phyloP scores from a whole-genome alignment of 1,139 yeast species.

The Sugiyamaella xylanicola region DNA sequence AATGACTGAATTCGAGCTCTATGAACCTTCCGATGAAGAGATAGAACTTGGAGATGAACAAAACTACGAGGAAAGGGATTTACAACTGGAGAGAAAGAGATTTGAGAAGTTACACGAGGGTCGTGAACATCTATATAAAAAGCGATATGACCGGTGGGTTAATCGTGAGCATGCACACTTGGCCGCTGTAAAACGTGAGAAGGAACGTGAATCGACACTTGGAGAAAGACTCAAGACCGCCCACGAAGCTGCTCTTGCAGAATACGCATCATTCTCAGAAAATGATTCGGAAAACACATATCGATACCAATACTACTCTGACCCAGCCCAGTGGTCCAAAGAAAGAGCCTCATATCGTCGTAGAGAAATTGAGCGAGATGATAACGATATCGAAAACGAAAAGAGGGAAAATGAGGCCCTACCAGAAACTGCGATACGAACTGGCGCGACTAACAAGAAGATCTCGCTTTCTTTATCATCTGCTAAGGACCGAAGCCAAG shows the following conservation, averaged over 20 bases:
- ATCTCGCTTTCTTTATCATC: slow-evolving; percentile 27
- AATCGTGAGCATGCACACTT: slow-evolving; percentile 32
- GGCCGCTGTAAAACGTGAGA: slow-evolving; percentile 34
- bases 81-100: slow-evolving; percentile 19
- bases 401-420: slow-evolving; percentile 27
- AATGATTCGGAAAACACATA: slow-evolving; percentile 28
- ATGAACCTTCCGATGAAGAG: slow-evolving; percentile 25
- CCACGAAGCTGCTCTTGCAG: slow-evolving; percentile 28
- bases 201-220: slow-evolving; percentile 26
- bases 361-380: slow-evolving; percentile 39
- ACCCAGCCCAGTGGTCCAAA: slow-evolving; percentile 42
- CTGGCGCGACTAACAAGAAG: slow-evolving; percentile 19
- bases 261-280: slow-evolving; percentile 34
- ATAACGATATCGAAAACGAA: slow-evolving; percentile 35
- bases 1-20: slow-evolving; percentile 19
- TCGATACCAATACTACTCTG: slow-evolving; percentile 38
- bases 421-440: slow-evolving; percentile 12
- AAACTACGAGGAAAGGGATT: slow-evolving; percentile 28
- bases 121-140: slow-evolving; percentile 28
- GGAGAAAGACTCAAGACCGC: slow-evolving; percentile 28
- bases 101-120: slow-evolving; percentile 22
- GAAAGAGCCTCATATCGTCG: slow-evolving; percentile 34
- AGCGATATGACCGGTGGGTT: slow-evolving; percentile 34
- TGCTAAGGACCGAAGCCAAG: neutral
- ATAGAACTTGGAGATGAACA: slow-evolving; percentile 22